phyloP scores from a whole-genome alignment of 2,329 filamentous ascomycete genomes.

The Trichoderma semiorbis region DNA sequence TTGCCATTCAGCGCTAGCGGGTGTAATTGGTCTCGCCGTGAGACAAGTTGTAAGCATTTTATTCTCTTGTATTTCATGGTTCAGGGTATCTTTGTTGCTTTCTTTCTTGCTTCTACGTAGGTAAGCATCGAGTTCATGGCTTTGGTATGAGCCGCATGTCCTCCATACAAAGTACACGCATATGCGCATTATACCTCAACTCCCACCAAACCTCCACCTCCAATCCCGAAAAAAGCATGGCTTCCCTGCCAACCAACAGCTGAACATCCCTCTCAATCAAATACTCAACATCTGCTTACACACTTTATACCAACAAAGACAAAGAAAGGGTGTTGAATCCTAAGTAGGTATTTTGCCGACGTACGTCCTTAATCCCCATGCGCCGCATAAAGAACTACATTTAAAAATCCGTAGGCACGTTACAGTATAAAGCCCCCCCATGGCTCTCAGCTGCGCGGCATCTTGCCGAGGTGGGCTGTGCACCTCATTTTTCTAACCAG shows the following conservation, averaged over 20 bases:
- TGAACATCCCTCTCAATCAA: not conserved
- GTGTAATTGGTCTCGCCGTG: not conserved
- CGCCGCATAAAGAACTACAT: not conserved
- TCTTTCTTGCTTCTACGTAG: not conserved
- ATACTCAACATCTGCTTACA: not conserved
- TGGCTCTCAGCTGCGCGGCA: not conserved
- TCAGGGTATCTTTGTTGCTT: not conserved
- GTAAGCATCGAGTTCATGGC: not conserved
- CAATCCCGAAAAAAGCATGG: not conserved
- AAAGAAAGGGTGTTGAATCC: not conserved
- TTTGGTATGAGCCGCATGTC: not conserved
- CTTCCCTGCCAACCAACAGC: not conserved
- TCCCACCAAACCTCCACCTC: not conserved
- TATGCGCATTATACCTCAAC: not conserved
- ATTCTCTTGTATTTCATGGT: not conserved
- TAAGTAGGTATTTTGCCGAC: not conserved
- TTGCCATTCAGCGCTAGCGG: not conserved
- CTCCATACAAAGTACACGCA: not conserved
- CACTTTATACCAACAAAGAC: not conserved
- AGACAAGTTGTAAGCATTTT: not conserved
- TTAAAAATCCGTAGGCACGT: not conserved
- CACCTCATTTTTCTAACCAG: not conserved
- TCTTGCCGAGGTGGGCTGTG: not conserved
- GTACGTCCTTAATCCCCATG: not conserved
- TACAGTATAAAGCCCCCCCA: not conserved